Evolutionary conservation across 352 stramenopile genomes (phyloP).

Genomic region (Aphanomyces euteiches): DNA sequence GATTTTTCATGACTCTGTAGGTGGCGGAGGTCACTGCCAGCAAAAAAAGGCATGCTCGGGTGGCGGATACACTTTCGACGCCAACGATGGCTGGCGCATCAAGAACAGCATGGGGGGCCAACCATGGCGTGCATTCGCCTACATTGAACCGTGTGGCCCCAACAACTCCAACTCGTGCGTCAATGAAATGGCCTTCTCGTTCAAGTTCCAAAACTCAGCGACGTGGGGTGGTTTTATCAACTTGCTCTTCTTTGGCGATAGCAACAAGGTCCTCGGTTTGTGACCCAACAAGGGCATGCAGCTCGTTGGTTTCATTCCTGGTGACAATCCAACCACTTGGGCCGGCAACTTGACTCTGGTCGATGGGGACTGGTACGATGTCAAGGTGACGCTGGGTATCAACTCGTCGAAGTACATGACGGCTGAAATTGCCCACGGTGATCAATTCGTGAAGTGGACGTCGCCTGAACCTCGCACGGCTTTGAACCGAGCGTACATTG

Average conservation of each 20-base stretch:
- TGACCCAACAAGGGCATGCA: background rate
- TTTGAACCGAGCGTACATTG: background rate
- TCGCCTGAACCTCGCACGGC: background rate
- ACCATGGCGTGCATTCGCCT: background rate
- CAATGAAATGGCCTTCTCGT: background rate
- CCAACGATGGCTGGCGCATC: background rate
- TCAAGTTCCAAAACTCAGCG: background rate
- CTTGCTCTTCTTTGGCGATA: background rate
- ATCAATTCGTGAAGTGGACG: background rate
- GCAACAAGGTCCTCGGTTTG: background rate
- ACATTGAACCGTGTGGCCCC: background rate
- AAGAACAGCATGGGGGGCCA: background rate
- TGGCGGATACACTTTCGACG: background rate
- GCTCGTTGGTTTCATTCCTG: background rate
- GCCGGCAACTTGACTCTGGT: background rate
- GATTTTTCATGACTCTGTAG: background rate
- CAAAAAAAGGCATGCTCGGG: background rate
- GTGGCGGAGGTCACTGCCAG: too few species aligned
- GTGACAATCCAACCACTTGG: background rate
- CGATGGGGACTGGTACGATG: background rate
- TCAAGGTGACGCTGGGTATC: background rate
- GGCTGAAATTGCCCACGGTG: background rate
- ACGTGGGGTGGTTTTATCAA: background rate
- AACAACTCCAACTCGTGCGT: background rate
- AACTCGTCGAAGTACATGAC: background rate